phyloP scores from a whole-genome alignment of 2,329 filamentous ascomycete genomes.

The Penicillium sp. region DNA sequence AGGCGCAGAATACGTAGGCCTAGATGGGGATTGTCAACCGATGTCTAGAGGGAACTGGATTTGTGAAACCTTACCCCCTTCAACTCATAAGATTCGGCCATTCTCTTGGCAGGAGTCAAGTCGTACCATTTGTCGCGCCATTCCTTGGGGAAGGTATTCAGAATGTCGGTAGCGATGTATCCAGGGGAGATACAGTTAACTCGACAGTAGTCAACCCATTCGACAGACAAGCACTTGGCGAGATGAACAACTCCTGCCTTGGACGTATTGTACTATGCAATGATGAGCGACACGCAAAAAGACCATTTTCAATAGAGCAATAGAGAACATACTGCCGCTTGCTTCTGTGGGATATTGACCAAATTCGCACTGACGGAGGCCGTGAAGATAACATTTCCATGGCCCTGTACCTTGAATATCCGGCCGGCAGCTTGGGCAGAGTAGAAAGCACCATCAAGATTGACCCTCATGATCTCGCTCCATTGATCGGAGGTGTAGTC shows the following conservation, averaged over 20 bases:
- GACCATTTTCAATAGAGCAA: neutral
- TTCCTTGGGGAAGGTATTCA: constrained; percentile 35
- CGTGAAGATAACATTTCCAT: constrained; percentile 42
- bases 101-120: constrained; percentile 42
- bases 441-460: constrained; percentile 43
- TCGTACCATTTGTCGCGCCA: constrained; percentile 42
- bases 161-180: constrained; percentile 44
- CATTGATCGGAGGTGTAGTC: constrained; percentile 43
- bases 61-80: constrained; percentile 34
- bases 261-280: constrained; percentile 36
- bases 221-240: constrained; percentile 41
- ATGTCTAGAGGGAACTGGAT: neutral
- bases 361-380: constrained; percentile 40
- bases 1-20: constrained; percentile 49
- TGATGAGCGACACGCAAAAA: neutral
- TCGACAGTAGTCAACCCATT: constrained; percentile 42
- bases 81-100: constrained; percentile 41
- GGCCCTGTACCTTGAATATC: constrained; percentile 39
- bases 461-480: constrained; percentile 43
- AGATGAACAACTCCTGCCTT: constrained; percentile 41
- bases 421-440: constrained; percentile 41
- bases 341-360: constrained; percentile 44
- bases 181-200: constrained; percentile 46
- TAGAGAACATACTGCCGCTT: constrained; percentile 31
- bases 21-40: constrained; percentile 2